phyloP scores from a whole-genome alignment of 192 early-diverging fungal genomes.

The Mortierella antarctica region DNA sequence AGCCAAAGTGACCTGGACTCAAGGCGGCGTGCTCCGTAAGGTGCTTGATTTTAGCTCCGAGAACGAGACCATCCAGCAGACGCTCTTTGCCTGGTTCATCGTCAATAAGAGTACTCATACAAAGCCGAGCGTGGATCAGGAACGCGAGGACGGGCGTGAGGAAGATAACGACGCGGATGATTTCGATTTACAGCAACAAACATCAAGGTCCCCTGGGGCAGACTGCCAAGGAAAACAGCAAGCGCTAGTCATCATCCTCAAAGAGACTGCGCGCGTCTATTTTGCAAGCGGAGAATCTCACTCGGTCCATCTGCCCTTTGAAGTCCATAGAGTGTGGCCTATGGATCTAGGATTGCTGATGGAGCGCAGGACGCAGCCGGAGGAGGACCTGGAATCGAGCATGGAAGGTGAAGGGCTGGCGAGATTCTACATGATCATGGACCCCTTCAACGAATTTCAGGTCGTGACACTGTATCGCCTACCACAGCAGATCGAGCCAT shows the following conservation, averaged over 20 bases:
- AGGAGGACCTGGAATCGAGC: conserved; percentile 1
- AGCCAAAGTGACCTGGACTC: conserved; percentile 51
- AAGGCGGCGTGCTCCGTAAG: conserved; percentile 50
- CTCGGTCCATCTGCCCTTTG: conserved; percentile 53
- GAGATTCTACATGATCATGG: conserved; percentile 56
- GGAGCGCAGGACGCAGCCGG: conserved; percentile 34
- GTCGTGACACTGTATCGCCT: conserved; percentile 40
- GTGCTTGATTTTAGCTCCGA: conserved; percentile 43
- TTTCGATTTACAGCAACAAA: neutral
- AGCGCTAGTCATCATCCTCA: conserved; percentile 47
- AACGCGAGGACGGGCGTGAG: conserved; percentile 11
- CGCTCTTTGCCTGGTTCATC: conserved; percentile 55
- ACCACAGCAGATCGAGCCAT: conserved; percentile 7
- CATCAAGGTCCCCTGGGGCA: neutral
- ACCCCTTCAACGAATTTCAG: conserved; percentile 59
- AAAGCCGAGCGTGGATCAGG: conserved; percentile 1
- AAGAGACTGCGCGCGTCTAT: conserved; percentile 44
- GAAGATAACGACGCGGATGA: conserved; percentile 1
- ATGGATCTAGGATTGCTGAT: conserved; percentile 60
- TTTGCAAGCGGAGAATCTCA: conserved; percentile 49
- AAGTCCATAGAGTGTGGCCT: conserved; percentile 56
- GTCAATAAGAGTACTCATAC: conserved; percentile 15
- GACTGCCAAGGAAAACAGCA: conserved; percentile 33
- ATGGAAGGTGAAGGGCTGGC: conserved; percentile 19
- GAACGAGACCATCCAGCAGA: conserved; percentile 44